Percentiles rank a stretch among this genome's conserved stretches.
These are phyloP conservation scores for Coniochaeta prunicola DNA, from an alignment of 2,329 filamentous ascomycete species.

Conservation along the genomic window DNA sequence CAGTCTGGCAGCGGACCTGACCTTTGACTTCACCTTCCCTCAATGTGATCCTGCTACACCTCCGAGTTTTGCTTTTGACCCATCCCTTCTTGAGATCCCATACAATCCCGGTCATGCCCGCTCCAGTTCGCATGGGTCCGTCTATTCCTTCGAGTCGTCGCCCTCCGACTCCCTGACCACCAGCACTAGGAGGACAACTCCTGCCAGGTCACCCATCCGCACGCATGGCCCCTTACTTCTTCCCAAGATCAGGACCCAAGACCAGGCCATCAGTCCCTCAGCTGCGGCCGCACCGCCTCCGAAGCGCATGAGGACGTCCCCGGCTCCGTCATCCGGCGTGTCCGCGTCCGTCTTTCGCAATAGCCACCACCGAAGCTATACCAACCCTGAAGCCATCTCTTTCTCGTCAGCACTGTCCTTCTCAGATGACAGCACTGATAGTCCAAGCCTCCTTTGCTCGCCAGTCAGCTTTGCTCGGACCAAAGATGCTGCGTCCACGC, in stretches of 20 bases:
- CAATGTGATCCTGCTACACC: constrained; percentile 43
- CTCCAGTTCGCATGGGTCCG: constrained; percentile 58
- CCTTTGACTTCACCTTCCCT: constrained; percentile 54
- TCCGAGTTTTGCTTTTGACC: constrained; percentile 48
- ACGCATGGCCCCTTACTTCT: constrained; percentile 74
- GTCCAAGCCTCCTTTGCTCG: constrained; percentile 53
- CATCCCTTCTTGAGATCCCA: constrained; percentile 47
- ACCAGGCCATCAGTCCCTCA: constrained; percentile 62
- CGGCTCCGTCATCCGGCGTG: constrained; percentile 27
- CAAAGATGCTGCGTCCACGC: constrained; percentile 35
- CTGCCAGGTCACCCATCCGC: constrained; percentile 61
- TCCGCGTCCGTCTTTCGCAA: constrained; percentile 29
- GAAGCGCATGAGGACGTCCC: constrained; percentile 51
- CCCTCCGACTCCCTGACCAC: constrained; percentile 53
- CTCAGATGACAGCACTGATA: constrained; percentile 23
- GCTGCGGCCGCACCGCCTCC: constrained; percentile 43
- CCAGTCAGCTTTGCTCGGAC: constrained; percentile 47
- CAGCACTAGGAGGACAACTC: constrained; percentile 61
- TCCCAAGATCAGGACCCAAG: constrained; percentile 79
- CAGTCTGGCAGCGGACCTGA: constrained; percentile 56
- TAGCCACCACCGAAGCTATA: constrained; percentile 50
- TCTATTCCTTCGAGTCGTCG: constrained; percentile 62
- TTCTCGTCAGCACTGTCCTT: constrained; percentile 30
- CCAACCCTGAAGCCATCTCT: constrained; percentile 50
- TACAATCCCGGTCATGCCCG: constrained; percentile 50